These are phyloP conservation scores for Salix suchowensis DNA, from an alignment of 345 rosid genomes.

Conservation along the genomic window DNA sequence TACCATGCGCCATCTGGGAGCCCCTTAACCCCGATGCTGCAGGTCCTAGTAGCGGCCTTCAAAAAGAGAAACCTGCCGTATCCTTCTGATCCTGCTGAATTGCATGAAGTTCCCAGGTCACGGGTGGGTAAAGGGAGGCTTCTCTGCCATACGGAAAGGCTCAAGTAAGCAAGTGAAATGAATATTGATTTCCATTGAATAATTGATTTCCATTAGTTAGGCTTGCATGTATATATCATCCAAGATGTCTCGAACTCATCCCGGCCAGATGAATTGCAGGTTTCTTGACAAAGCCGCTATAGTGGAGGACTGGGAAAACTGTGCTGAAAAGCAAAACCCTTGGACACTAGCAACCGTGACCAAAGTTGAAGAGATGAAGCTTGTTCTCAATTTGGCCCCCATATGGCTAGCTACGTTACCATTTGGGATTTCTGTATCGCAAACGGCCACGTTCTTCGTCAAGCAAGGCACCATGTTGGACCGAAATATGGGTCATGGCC, in stretches of 20 bases:
- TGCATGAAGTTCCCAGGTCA: constrained; percentile 49
- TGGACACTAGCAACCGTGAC: constrained; percentile 84
- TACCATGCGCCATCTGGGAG: constrained; percentile 64
- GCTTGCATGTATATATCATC: background rate
- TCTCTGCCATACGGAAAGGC: constrained; percentile 58
- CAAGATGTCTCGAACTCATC: background rate
- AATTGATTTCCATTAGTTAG: background rate
- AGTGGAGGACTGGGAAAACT: constrained; percentile 32
- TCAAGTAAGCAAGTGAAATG: constrained; percentile 45
- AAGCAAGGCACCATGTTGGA: constrained; percentile 59
- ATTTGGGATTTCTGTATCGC: constrained; percentile 73
- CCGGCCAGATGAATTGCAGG: constrained; percentile 33
- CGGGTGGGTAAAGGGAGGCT: constrained; percentile 45
- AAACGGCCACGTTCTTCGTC: constrained; percentile 80
- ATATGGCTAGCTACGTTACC: constrained; percentile 76
- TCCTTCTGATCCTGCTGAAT: constrained; percentile 48
- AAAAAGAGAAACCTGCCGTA: constrained; percentile 58
- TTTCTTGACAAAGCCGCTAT: constrained; percentile 91
- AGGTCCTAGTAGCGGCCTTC: constrained; percentile 72
- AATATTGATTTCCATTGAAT: background rate
- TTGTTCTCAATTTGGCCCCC: constrained; percentile 79
- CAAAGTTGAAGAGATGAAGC: constrained; percentile 79
- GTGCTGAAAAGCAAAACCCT: constrained; percentile 43
- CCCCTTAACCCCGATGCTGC: constrained; percentile 79
- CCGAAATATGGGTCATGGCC: constrained; percentile 40